Percentiles rank a stretch among this genome's conserved stretches.
These are phyloP conservation scores for Pistacia integerrima DNA, from an alignment of 345 rosid species.

Conservation along the genomic window DNA sequence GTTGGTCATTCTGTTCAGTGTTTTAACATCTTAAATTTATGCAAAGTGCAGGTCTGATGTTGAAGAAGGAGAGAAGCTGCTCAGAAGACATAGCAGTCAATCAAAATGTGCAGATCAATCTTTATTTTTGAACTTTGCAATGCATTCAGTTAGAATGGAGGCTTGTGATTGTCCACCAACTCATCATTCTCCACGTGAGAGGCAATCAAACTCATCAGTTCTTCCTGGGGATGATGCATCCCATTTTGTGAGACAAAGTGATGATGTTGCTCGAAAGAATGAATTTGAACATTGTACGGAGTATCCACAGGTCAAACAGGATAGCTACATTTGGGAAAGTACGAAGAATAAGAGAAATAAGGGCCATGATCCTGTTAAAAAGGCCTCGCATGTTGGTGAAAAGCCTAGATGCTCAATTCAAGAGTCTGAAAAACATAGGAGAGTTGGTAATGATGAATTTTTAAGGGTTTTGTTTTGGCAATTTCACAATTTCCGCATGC, in stretches of 20 bases:
- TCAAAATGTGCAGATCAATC: slow-evolving; percentile 84
- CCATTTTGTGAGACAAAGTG: slow-evolving; percentile 44
- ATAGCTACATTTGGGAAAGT: slow-evolving; percentile 56
- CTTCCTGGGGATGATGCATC: slow-evolving; percentile 55
- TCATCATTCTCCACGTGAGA: slow-evolving; percentile 49
- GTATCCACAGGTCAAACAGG: slow-evolving; percentile 56
- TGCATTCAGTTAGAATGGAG: slow-evolving; percentile 98
- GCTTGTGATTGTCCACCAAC: slow-evolving; percentile 95
- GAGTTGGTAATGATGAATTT: slow-evolving; percentile 74
- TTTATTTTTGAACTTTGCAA: slow-evolving; percentile 88
- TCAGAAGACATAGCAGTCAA: slow-evolving; percentile 74
- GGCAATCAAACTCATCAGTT: slow-evolving; percentile 55
- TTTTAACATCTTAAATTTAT: slow-evolving; percentile 16
- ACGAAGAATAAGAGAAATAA: slow-evolving; percentile 56
- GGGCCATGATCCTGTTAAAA: slow-evolving; percentile 51
- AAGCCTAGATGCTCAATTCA: slow-evolving; percentile 67
- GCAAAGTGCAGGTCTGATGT: slow-evolving; percentile 70
- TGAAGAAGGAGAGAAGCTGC: slow-evolving; percentile 88
- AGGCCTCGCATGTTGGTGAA: slow-evolving; percentile 71
- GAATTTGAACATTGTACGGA: slow-evolving; percentile 40
- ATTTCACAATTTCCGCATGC: slow-evolving; percentile 96
- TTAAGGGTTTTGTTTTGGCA: slow-evolving; percentile 89
- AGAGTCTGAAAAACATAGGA: slow-evolving; percentile 80
- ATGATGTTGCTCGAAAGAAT: slow-evolving; percentile 41
- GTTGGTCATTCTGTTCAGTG: slow-evolving; percentile 1